Evolutionary conservation across 2,329 filamentous ascomycete species (phyloP), one percentile per base, ranked within the genome.

Genomic region (Polytolypa hystricis): DNA sequence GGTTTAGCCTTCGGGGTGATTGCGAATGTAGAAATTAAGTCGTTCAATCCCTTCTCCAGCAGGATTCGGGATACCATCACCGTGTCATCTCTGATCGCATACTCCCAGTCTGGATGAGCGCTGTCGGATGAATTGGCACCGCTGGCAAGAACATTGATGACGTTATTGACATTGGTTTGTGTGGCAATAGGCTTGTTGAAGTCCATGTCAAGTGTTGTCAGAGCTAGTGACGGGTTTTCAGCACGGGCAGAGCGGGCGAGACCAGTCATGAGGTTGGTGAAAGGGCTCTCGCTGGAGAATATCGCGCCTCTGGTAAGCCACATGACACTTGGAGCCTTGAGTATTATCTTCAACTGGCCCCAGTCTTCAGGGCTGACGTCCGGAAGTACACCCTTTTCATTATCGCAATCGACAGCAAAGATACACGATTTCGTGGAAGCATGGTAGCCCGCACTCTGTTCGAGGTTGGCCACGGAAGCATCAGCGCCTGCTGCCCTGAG

Each of bases 41-140:
- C 14, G 21, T 23, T 23, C 10, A 23, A 34, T n/a, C 12, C 11
- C 32, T 25, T 34, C 9, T 34, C 32, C n/a, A 17, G n/a, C 12
- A 15, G n/a, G 12, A 25, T n/a, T 27, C 39, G 19, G 6, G 35
- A 28, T 33, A 44, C 36, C 14, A 28, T 14, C 9, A 43, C 11
- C 35, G 19, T n/a, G 8, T 33, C 39, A 15, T 39, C 17, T 10
- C 26, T 32, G 4, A 33, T 12, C 4, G 33, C 38, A 27, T 36
- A 43, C 26, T 38, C 36, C 15, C n/a, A 38, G 8, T 31, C 14
- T 31, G 38, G 35, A 30, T 18, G 17, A 4, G 19, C 12, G n/a
- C 11, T 17, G 4, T 10, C 17, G n/a, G n/a, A 2, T 3, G 3
- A 16, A 20, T 32, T 16, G 15, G 15, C 17, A 11, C 4, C 30